Evolutionary conservation across 164 flowering plant species (phyloP).

Genomic region (Cinnamomum micranthum): DNA sequence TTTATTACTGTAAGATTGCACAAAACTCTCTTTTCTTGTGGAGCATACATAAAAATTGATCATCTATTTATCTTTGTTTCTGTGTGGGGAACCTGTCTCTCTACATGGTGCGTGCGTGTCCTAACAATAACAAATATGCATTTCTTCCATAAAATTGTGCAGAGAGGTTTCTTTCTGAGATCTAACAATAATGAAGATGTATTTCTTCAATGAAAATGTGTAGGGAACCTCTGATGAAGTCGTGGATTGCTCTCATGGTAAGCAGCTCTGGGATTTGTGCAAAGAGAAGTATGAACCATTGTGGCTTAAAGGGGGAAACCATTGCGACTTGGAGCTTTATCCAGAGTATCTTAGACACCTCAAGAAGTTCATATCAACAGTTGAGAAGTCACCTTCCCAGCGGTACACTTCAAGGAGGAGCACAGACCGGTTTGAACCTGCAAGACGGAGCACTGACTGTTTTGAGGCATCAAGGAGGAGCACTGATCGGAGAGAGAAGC

Average conservation of each 20-base stretch:
- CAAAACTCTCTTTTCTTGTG: too few species aligned
- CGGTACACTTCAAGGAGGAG: constrained; percentile 51
- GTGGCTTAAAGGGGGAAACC: constrained; percentile 90
- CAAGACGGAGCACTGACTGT: constrained; percentile 64
- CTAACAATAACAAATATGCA: neutral
- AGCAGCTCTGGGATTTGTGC: constrained; percentile 89
- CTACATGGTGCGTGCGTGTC: too few species aligned
- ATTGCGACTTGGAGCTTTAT: constrained; percentile 76
- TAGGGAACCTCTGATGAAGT: constrained; percentile 95
- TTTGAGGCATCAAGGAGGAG: constrained; percentile 69
- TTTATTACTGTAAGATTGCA: too few species aligned
- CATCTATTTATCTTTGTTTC: too few species aligned
- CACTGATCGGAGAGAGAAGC: constrained; percentile 76
- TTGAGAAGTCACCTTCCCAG: constrained; percentile 69
- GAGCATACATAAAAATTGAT: too few species aligned
- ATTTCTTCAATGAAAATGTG: constrained; percentile 5
- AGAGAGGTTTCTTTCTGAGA: constrained; percentile 38
- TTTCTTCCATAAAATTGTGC: constrained; percentile 7
- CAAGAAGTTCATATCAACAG: constrained; percentile 66
- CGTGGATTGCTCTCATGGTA: constrained; percentile 92
- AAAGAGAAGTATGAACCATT: constrained; percentile 88
- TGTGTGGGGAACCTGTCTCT: too few species aligned
- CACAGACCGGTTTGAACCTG: constrained; percentile 53
- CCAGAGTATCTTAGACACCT: constrained; percentile 86
- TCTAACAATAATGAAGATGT: neutral